phyloP scores from a whole-genome alignment of 352 stramenopile genomes.

The Blastocystis sp. region DNA sequence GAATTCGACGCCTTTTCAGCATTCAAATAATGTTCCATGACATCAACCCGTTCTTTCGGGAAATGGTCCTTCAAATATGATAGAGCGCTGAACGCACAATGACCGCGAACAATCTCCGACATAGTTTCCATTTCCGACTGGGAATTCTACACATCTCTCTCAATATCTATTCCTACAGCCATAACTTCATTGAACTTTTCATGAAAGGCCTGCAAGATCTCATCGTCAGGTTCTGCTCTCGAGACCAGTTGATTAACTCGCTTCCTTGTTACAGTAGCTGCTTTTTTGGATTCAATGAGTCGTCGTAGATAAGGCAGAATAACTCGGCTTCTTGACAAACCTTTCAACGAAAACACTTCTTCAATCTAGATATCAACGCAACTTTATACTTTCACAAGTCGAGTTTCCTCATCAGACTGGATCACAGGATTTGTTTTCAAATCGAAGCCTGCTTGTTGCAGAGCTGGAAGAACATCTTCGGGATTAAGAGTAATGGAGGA shows the following conservation, averaged over 20 bases:
- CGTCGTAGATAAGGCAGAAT: constrained; percentile 45
- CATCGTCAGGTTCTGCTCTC: constrained; percentile 2
- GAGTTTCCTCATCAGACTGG: neutral
- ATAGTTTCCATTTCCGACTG: neutral
- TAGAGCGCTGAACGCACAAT: neutral
- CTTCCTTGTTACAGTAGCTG: constrained; percentile 5
- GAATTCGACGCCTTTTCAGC: neutral
- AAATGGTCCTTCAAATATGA: constrained; percentile 23
- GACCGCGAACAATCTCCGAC: neutral
- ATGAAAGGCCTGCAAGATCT: constrained; percentile 1
- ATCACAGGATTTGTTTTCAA: neutral
- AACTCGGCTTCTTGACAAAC: neutral
- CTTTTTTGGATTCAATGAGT: constrained; percentile 32
- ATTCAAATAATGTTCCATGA: constrained; percentile 37
- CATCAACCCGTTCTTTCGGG: constrained; percentile 38
- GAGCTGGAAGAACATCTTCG: constrained; percentile 4
- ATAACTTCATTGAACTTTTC: constrained; percentile 19
- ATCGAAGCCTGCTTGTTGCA: neutral
- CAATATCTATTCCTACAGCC: neutral
- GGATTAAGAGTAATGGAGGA: neutral
- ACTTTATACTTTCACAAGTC: neutral
- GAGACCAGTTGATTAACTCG: neutral
- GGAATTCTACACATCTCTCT: neutral
- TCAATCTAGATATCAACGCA: neutral
- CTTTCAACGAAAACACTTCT: neutral